Conservation (phyloP, 768 basidiomycete genomes). For the Mycena sanguinolenta region DNA sequence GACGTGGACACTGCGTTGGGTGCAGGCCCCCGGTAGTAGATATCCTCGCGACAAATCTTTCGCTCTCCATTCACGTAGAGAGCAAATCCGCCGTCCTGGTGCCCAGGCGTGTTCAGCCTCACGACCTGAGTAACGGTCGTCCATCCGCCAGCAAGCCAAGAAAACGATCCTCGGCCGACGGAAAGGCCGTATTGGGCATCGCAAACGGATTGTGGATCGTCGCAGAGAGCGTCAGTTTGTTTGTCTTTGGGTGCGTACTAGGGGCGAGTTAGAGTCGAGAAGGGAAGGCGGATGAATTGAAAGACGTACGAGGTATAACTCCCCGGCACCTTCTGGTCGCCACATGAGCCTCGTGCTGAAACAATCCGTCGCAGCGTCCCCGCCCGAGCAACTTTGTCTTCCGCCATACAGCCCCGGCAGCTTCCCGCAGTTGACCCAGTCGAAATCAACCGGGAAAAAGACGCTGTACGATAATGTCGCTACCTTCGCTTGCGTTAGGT, state of each 20-base stretch:
- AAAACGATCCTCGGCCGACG: constrained; percentile 80
- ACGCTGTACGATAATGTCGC: constrained; percentile 78
- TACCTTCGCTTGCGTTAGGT: constrained; percentile 60
- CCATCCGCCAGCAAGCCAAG: constrained; percentile 74
- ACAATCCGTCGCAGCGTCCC: constrained; percentile 76
- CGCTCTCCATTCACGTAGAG: constrained; percentile 72
- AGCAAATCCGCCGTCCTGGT: constrained; percentile 73
- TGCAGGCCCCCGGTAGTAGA: constrained; percentile 70
- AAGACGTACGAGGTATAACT: constrained; percentile 76
- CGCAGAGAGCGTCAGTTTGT: constrained; percentile 72
- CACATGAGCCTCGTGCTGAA: constrained; percentile 93
- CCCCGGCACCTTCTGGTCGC: constrained; percentile 75
- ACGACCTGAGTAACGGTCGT: constrained; percentile 80
- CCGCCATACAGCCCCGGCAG: constrained; percentile 87
- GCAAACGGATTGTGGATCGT: constrained; percentile 72
- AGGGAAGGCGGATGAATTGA: background rate
- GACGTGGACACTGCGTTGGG: constrained; percentile 11
- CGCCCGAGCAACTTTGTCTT: constrained; percentile 77
- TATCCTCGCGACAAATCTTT: constrained; percentile 67
- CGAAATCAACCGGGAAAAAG: constrained; percentile 81
- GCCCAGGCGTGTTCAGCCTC: constrained; percentile 79
- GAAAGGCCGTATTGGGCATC: constrained; percentile 79
- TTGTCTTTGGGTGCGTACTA: constrained; percentile 84
- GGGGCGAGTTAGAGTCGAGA: background rate
- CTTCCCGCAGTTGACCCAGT: constrained; percentile 88